Conservation (phyloP, 768 basidiomycete genomes). For the Russula sp. region DNA sequence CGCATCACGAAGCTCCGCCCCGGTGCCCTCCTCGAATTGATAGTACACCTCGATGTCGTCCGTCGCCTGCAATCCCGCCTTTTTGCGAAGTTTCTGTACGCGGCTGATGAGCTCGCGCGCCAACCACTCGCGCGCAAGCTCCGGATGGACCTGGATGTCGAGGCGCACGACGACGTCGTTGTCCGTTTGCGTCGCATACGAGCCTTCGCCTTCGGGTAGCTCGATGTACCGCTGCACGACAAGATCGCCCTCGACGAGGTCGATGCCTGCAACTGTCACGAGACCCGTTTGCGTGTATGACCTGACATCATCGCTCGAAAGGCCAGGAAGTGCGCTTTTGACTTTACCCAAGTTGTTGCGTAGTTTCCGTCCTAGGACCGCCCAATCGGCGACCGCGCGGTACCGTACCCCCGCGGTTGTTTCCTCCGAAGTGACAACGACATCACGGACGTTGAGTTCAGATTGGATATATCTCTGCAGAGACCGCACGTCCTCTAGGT, state of each 20-base stretch:
- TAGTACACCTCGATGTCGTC: conserved; percentile 91
- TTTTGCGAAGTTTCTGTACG: conserved; percentile 92
- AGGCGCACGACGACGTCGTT: conserved; percentile 92
- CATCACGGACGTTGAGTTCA: conserved; percentile 89
- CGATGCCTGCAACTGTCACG: conserved; percentile 82
- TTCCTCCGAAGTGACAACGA: conserved; percentile 89
- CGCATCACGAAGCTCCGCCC: conserved; percentile 56
- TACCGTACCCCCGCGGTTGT: conserved; percentile 79
- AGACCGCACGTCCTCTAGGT: conserved; percentile 77
- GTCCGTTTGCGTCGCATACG: conserved; percentile 81
- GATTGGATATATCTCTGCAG: conserved; percentile 86
- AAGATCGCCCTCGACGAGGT: conserved; percentile 85
- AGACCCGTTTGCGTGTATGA: conserved; percentile 65
- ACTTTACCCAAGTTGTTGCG: conserved; percentile 88
- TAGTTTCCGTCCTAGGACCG: conserved; percentile 87
- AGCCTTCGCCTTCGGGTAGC: conserved; percentile 49
- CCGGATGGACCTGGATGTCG: conserved; percentile 81
- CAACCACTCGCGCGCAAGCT: conserved; percentile 82
- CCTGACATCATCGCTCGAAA: conserved; percentile 80
- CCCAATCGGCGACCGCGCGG: conserved; percentile 90
- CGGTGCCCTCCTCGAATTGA: conserved; percentile 61
- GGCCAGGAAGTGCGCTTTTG: conserved; percentile 73
- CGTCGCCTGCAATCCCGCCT: conserved; percentile 89
- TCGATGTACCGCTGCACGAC: conserved; percentile 89
- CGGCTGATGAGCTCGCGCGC: conserved; percentile 87